Conservation (phyloP, 805 yeast genomes). For the Wickerhamiella occidentalis region DNA sequence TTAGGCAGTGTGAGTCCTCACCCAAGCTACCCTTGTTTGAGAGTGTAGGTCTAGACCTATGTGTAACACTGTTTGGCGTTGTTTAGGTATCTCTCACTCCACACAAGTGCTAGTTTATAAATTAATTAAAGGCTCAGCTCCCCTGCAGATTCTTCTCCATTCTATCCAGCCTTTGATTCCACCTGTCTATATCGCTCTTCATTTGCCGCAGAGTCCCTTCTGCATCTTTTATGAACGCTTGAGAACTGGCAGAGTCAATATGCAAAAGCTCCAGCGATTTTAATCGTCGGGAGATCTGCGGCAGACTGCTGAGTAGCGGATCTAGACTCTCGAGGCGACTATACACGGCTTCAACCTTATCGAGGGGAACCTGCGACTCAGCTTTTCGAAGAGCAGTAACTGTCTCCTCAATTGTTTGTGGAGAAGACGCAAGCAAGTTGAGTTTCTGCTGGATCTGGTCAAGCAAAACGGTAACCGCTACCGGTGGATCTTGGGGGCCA, state of each 20-base stretch:
- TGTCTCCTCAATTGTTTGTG: slow-evolving; percentile 4
- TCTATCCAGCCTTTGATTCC: slow-evolving; percentile 8
- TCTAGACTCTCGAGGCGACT: slow-evolving; percentile 7
- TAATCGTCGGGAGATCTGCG: slow-evolving; percentile 2
- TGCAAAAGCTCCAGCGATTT: slow-evolving; percentile 8
- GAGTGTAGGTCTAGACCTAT: too few species aligned
- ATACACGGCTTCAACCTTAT: slow-evolving; percentile 4
- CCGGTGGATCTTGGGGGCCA: slow-evolving; percentile 4
- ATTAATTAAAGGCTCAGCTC: too few species aligned
- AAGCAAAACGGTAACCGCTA: neutral
- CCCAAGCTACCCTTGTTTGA: too few species aligned
- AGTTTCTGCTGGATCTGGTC: neutral
- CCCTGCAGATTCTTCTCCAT: neutral
- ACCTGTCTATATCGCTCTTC: slow-evolving; percentile 5
- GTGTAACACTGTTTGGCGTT: too few species aligned
- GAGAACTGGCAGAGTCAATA: slow-evolving; percentile 2
- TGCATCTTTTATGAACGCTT: slow-evolving; percentile 7
- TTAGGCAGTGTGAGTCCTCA: too few species aligned
- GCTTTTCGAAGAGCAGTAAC: neutral
- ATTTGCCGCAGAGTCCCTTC: slow-evolving; percentile 6
- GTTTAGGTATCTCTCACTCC: too few species aligned
- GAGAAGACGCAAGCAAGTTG: slow-evolving; percentile 3
- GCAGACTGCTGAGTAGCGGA: slow-evolving; percentile 9
- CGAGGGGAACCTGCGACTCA: slow-evolving; percentile 2
- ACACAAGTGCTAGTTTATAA: too few species aligned